These are phyloP conservation scores for Xerocomellus amylosporus DNA, from an alignment of 768 basidiomycete genomes.

Conservation along the genomic window DNA sequence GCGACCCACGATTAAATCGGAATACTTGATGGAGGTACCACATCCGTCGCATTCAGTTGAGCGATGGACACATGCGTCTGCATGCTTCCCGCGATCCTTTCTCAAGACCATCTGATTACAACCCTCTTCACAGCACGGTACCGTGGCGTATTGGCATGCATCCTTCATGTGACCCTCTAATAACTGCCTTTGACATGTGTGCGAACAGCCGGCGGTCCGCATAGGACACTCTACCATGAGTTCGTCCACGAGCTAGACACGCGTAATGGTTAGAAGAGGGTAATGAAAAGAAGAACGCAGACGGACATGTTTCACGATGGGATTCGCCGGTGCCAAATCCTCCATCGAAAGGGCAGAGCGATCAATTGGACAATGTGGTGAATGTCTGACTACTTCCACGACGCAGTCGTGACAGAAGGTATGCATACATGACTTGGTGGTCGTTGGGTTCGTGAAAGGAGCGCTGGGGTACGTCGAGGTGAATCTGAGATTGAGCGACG, in stretches of 20 bases:
- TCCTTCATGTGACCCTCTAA: conserved; percentile 61
- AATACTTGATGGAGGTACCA: conserved; percentile 31
- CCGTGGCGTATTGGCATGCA: conserved; percentile 55
- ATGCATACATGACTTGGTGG: conserved; percentile 73
- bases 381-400: conserved; percentile 59
- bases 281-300: neutral
- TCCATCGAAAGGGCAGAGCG: conserved; percentile 58
- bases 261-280: conserved; percentile 3
- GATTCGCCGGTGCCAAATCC: conserved; percentile 66
- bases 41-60: conserved; percentile 41
- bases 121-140: conserved; percentile 46
- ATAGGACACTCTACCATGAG: conserved; percentile 71
- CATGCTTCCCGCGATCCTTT: conserved; percentile 46
- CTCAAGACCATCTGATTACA: conserved; percentile 46
- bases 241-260: conserved; percentile 74
- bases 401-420: conserved; percentile 89
- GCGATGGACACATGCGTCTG: conserved; percentile 37
- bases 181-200: conserved; percentile 65
- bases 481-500: conserved; percentile 9
- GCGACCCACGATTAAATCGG: conserved; percentile 39
- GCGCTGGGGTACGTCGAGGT: conserved; percentile 36
- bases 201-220: conserved; percentile 53
- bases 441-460: conserved; percentile 75
- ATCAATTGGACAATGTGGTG: conserved; percentile 81
- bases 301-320: conserved; percentile 62